Evolutionary conservation across 306 rosid genomes (phyloP).

Genomic region (Acacia crassicarpa): DNA sequence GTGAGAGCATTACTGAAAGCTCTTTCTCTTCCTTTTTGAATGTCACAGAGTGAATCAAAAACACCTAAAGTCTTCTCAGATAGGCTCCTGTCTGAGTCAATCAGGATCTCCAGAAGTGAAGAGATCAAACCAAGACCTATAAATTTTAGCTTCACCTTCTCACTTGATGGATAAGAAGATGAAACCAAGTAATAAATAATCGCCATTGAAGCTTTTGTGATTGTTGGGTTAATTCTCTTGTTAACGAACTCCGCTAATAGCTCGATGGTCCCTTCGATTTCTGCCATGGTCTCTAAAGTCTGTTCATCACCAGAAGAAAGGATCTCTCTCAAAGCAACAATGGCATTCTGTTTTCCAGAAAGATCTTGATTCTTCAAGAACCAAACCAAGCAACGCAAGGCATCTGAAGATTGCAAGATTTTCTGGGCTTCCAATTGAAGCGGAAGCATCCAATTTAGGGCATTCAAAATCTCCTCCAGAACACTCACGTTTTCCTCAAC

Average conservation of each 20-base stretch:
- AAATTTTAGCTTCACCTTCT: constrained; percentile 29
- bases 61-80: constrained; percentile 45
- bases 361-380: constrained; percentile 36
- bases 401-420: constrained; percentile 37
- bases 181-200: constrained; percentile 39
- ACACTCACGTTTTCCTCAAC: constrained; percentile 16
- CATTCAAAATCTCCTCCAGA: constrained; percentile 42
- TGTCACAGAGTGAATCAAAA: constrained; percentile 39
- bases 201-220: constrained; percentile 44
- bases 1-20: constrained; percentile 48
- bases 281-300: constrained; percentile 30
- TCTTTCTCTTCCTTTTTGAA: constrained; percentile 41
- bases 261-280: constrained; percentile 34
- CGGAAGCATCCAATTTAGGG: constrained; percentile 48
- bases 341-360: constrained; percentile 40
- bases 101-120: constrained; percentile 36
- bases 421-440: constrained; percentile 31
- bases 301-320: constrained; percentile 35
- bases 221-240: constrained; percentile 31
- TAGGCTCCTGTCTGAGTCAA: constrained; percentile 42
- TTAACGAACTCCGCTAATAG: constrained; percentile 31
- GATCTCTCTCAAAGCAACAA: constrained; percentile 39
- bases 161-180: constrained; percentile 26
- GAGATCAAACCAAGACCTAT: constrained; percentile 44
- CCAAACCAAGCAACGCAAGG: constrained; percentile 48